phyloP scores from a whole-genome alignment of 805 yeast species.

The Yarrowia sp. region DNA sequence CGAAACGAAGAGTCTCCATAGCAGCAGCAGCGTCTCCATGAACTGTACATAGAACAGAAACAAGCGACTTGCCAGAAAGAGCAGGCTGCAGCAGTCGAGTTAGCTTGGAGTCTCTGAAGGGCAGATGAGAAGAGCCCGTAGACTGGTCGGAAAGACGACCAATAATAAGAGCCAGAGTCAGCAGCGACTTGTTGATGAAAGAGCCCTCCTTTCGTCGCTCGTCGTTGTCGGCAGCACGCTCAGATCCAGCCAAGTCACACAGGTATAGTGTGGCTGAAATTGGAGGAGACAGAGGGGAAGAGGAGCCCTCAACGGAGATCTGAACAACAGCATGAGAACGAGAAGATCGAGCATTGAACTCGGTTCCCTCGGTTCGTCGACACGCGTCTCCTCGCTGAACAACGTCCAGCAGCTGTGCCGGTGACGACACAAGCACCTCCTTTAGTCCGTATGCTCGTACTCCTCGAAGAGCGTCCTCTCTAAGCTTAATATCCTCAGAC shows the following conservation, averaged over 20 bases:
- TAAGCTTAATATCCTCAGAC: conserved; percentile 60
- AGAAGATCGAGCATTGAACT: conserved; percentile 81
- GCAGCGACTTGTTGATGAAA: conserved; percentile 82
- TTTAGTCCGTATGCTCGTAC: conserved; percentile 72
- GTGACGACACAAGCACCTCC: conserved; percentile 55
- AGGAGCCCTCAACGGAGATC: conserved; percentile 48
- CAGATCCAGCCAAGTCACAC: conserved; percentile 98
- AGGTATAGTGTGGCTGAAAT: conserved; percentile 65
- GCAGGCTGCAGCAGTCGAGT: conserved; percentile 92
- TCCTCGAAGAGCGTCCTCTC: conserved; percentile 74
- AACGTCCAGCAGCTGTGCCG: conserved; percentile 58
- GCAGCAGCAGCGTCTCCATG: conserved; percentile 58
- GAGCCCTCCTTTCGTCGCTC: conserved; percentile 94
- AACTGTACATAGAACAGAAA: conserved; percentile 83
- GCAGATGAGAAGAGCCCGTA: conserved; percentile 60
- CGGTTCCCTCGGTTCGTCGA: conserved; percentile 83
- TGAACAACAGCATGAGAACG: conserved; percentile 89
- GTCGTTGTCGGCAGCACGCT: conserved; percentile 66
- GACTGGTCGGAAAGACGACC: conserved; percentile 60
- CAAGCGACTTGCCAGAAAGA: conserved; percentile 78
- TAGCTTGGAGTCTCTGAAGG: conserved; percentile 89
- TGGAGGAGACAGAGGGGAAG: conserved; percentile 42
- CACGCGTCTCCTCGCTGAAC: conserved; percentile 69
- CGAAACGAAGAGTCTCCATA: conserved; percentile 88
- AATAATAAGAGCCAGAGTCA: conserved; percentile 91